phyloP scores from a whole-genome alignment of 257 asterid species.

The Ilex asprella region DNA sequence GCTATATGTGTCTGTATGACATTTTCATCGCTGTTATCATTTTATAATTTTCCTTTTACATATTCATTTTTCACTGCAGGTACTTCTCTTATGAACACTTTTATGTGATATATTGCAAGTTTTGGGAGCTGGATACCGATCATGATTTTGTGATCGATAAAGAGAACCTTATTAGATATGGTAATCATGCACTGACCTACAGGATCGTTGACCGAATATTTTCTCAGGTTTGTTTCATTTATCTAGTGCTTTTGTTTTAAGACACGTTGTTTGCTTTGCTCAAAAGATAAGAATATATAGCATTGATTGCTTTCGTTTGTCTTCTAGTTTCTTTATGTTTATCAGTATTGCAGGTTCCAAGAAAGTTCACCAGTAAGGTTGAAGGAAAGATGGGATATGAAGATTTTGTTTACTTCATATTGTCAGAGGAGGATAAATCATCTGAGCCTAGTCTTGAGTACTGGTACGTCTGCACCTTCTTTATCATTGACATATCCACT shows the following conservation, averaged over 20 bases:
- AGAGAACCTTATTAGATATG: conserved; percentile 96
- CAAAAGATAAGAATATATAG: conserved; percentile 10
- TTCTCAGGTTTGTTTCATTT: conserved; percentile 78
- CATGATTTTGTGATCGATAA: conserved; percentile 97
- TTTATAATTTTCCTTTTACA: conserved; percentile 12
- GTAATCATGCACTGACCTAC: conserved; percentile 98
- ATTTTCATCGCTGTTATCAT: neutral
- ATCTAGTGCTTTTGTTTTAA: conserved; percentile 12
- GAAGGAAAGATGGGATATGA: conserved; percentile 99
- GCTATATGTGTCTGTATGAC: conserved; percentile 5
- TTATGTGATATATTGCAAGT: conserved; percentile 99
- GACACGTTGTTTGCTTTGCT: conserved; percentile 19
- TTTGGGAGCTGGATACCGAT: conserved; percentile 99
- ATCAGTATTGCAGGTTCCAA: conserved; percentile 60
- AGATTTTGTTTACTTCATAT: conserved; percentile 93
- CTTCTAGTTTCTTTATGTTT: conserved; percentile 19
- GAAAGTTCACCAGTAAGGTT: conserved; percentile 97
- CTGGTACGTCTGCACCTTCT: conserved; percentile 45
- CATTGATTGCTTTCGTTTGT: conserved; percentile 6
- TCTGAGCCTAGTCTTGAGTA: conserved; percentile 97
- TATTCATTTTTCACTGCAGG: conserved; percentile 47
- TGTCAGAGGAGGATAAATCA: conserved; percentile 98
- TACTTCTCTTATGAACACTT: conserved; percentile 98
- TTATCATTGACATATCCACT: too few species aligned
- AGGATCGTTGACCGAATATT: conserved; percentile 97